Conservation (phyloP, 805 yeast genomes). For the Wickerhamomyces alni region DNA sequence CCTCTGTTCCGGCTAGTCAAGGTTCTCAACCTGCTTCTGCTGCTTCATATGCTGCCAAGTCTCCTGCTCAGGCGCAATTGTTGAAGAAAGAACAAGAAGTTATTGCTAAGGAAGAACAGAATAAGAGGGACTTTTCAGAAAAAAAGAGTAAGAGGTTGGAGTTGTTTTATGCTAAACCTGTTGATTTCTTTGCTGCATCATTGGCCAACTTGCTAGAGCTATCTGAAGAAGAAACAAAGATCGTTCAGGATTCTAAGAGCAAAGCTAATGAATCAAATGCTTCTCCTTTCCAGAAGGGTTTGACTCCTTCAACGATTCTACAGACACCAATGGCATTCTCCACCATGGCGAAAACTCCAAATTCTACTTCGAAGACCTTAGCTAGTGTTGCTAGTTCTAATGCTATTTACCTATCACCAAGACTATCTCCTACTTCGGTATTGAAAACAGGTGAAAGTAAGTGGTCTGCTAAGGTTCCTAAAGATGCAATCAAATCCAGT, state of each 20-base stretch:
- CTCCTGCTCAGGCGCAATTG: constrained; percentile 11
- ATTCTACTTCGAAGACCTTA: constrained; percentile 12
- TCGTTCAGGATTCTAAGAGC: constrained; percentile 13
- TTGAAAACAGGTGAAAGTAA: constrained; percentile 8
- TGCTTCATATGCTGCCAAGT: not conserved
- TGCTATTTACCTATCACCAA: constrained; percentile 20
- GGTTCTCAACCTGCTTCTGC: constrained; percentile 1
- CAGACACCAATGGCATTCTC: constrained; percentile 25
- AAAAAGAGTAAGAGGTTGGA: constrained; percentile 17
- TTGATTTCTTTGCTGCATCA: constrained; percentile 21
- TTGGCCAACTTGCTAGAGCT: constrained; percentile 22
- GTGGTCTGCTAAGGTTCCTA: constrained; percentile 19
- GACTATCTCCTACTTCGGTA: constrained; percentile 14
- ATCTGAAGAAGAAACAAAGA: constrained; percentile 20
- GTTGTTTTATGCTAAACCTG: constrained; percentile 15
- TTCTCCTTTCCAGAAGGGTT: constrained; percentile 18
- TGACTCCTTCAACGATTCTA: constrained; percentile 24
- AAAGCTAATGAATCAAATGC: constrained; percentile 10
- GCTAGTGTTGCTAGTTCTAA: constrained; percentile 1
- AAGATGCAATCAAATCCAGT: constrained; percentile 18
- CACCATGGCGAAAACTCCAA: constrained; percentile 21
- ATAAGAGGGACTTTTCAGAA: constrained; percentile 13
- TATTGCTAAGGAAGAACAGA: constrained; percentile 13
- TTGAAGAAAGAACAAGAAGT: constrained; percentile 22
- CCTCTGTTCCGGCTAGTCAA: constrained; percentile 3